phyloP scores from a whole-genome alignment of 169 alveolate genomes.

The Cytauxzoon felis region DNA sequence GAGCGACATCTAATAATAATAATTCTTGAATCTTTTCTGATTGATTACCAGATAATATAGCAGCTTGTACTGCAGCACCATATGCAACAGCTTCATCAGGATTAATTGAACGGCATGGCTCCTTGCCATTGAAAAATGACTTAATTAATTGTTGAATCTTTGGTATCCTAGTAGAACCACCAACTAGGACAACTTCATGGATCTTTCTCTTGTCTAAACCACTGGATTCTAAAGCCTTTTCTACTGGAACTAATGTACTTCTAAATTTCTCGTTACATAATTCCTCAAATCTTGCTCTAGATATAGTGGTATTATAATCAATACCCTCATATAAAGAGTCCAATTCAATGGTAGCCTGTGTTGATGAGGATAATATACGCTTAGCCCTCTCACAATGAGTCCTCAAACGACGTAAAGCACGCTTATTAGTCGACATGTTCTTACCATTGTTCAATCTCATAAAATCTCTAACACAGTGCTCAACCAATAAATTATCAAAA shows the following conservation, averaged over 20 bases:
- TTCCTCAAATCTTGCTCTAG: slow-evolving; percentile 98
- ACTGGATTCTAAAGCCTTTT: slow-evolving; percentile 92
- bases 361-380: slow-evolving; percentile 93
- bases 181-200: slow-evolving; percentile 95
- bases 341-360: slow-evolving; percentile 94
- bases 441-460: slow-evolving; percentile 87
- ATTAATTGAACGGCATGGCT: slow-evolving; percentile 87
- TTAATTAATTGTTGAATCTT: slow-evolving; percentile 87
- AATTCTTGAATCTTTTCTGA: slow-evolving; percentile 87
- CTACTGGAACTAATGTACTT: slow-evolving; percentile 92
- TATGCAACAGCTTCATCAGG: slow-evolving; percentile 96
- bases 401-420: slow-evolving; percentile 92
- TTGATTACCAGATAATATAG: slow-evolving; percentile 87
- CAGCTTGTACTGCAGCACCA: slow-evolving; percentile 95
- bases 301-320: slow-evolving; percentile 90
- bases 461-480: slow-evolving; percentile 93
- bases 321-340: slow-evolving; percentile 93
- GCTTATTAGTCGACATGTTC: slow-evolving; percentile 83
- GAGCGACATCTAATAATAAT: slow-evolving; percentile 89
- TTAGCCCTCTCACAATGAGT: slow-evolving; percentile 97
- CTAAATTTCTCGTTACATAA: slow-evolving; percentile 92
- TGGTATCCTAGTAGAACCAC: slow-evolving; percentile 98
- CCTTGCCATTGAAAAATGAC: slow-evolving; percentile 91
- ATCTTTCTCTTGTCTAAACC: slow-evolving; percentile 88
- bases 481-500: slow-evolving; percentile 94